phyloP scores from a whole-genome alignment of 306 rosid species.

The Erythrophleum fordii region DNA sequence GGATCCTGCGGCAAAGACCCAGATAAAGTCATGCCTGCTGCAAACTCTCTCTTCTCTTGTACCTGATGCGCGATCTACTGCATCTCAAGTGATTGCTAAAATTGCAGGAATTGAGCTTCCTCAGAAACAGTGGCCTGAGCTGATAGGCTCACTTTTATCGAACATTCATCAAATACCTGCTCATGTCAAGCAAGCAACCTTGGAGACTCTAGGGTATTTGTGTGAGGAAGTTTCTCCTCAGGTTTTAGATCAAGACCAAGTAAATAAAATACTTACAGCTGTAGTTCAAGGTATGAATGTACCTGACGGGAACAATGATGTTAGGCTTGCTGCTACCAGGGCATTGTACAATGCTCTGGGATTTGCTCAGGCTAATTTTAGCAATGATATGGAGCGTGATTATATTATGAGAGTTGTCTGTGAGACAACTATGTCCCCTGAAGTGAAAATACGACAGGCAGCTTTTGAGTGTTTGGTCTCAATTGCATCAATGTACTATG shows the following conservation, averaged over 20 bases:
- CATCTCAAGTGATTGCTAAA: slow-evolving; percentile 90
- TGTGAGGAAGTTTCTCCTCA: slow-evolving; percentile 92
- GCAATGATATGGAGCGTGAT: slow-evolving; percentile 87
- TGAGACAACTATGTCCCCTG: slow-evolving; percentile 81
- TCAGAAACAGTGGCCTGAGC: slow-evolving; percentile 88
- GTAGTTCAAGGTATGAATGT: slow-evolving; percentile 91
- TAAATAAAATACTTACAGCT: slow-evolving; percentile 87
- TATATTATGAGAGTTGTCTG: slow-evolving; percentile 95
- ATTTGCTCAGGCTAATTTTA: slow-evolving; percentile 86
- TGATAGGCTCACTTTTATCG: slow-evolving; percentile 77
- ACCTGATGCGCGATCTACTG: slow-evolving; percentile 78
- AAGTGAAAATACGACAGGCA: slow-evolving; percentile 77
- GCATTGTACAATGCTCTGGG: slow-evolving; percentile 88
- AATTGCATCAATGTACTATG: slow-evolving; percentile 80
- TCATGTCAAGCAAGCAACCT: slow-evolving; percentile 82
- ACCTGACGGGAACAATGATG: slow-evolving; percentile 77
- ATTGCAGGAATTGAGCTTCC: slow-evolving; percentile 92
- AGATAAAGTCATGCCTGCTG: slow-evolving; percentile 74
- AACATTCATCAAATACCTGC: slow-evolving; percentile 80
- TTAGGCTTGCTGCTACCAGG: slow-evolving; percentile 84
- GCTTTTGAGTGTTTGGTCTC: slow-evolving; percentile 93
- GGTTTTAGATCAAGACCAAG: slow-evolving; percentile 83
- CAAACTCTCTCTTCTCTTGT: slow-evolving; percentile 72
- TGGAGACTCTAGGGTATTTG: slow-evolving; percentile 91
- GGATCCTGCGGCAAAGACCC: slow-evolving; percentile 66